Conservation (phyloP, 2,329 filamentous ascomycete species). For the Septoria linicola region DNA sequence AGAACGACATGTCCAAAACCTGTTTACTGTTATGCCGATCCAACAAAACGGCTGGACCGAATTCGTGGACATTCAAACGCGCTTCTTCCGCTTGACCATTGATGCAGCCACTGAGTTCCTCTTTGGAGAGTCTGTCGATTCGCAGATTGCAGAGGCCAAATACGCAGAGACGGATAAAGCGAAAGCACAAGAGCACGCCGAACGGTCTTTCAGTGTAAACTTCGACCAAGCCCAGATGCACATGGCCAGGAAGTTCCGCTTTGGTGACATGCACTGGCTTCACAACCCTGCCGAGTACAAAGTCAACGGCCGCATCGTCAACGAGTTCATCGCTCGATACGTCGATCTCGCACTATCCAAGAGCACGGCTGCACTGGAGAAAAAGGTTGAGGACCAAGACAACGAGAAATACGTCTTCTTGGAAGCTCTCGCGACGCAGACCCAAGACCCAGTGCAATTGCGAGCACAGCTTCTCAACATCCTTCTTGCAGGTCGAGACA, state of each 20-base stretch:
- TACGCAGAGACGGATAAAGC: conserved; percentile 27
- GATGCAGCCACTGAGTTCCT: conserved; percentile 53
- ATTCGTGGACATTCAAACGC: conserved; percentile 35
- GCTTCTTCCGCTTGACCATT: conserved; percentile 52
- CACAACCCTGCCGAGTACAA: conserved; percentile 40
- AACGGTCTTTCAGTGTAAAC: conserved; percentile 43
- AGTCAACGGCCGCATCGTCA: conserved; percentile 44
- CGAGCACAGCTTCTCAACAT: conserved; percentile 54
- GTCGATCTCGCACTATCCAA: conserved; percentile 47
- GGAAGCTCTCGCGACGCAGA: conserved; percentile 48
- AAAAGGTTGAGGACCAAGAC: conserved; percentile 30
- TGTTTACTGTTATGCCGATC: conserved; percentile 36
- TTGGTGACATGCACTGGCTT: conserved; percentile 40
- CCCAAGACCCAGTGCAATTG: conserved; percentile 45
- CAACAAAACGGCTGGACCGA: conserved; percentile 35
- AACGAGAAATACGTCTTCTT: conserved; percentile 48
- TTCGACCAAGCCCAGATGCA: conserved; percentile 46
- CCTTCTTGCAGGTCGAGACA: conserved; percentile 67
- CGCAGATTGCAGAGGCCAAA: conserved; percentile 39
- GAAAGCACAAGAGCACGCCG: conserved; percentile 24
- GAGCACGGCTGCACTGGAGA: conserved; percentile 16
- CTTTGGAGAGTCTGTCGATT: conserved; percentile 41
- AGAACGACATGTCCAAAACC: conserved; percentile 39
- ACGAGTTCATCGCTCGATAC: conserved; percentile 47
- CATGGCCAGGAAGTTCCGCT: conserved; percentile 39